A percentile compares a stretch with the other conserved stretches of the same genome.
These are phyloP conservation scores for Chaetomium strumarium DNA, from an alignment of 2,329 filamentous ascomycete species.

Conservation along the genomic window DNA sequence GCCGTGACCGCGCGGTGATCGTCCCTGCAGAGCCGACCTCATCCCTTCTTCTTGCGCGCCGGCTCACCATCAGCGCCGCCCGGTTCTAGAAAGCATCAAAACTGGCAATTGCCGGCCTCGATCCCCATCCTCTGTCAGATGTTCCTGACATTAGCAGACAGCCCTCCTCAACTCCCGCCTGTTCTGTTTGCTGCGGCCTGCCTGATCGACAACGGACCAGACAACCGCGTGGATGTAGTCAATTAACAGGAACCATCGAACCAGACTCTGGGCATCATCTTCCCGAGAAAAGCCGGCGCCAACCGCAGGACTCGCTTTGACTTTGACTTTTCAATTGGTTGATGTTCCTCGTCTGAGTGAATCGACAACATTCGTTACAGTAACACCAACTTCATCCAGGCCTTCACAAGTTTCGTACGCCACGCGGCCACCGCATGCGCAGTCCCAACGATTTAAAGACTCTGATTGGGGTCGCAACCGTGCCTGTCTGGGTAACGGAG, in stretches of 20 bases:
- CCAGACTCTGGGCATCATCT: background rate
- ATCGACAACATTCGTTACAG: background rate
- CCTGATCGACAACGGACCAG: slow-evolving; percentile 13
- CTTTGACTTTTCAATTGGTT: too few species aligned
- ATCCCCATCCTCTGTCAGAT: background rate
- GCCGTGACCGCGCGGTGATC: background rate
- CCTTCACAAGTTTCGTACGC: background rate
- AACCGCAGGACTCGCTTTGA: slow-evolving; percentile 6
- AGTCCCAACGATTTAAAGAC: background rate
- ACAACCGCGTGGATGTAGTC: slow-evolving; percentile 7
- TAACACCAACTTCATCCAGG: background rate
- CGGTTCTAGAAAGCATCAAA: background rate
- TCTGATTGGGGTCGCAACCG: slow-evolving; percentile 3
- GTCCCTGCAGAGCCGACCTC: background rate
- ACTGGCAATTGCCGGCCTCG: background rate
- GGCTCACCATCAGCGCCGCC: background rate
- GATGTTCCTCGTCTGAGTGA: too few species aligned
- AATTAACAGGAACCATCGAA: slow-evolving; percentile 2
- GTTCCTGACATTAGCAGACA: background rate
- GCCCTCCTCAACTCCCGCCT: background rate
- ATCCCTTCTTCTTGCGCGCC: slow-evolving; percentile 10
- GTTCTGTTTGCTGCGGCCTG: slow-evolving; percentile 3
- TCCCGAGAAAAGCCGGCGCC: slow-evolving; percentile 11
- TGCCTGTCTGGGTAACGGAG: slow-evolving; percentile 6
- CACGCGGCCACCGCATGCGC: too few species aligned